A percentile compares a stretch with the other conserved stretches of the same genome.
These are phyloP conservation scores for Exophiala calicioides DNA, from an alignment of 2,329 filamentous ascomycete species.

Conservation along the genomic window DNA sequence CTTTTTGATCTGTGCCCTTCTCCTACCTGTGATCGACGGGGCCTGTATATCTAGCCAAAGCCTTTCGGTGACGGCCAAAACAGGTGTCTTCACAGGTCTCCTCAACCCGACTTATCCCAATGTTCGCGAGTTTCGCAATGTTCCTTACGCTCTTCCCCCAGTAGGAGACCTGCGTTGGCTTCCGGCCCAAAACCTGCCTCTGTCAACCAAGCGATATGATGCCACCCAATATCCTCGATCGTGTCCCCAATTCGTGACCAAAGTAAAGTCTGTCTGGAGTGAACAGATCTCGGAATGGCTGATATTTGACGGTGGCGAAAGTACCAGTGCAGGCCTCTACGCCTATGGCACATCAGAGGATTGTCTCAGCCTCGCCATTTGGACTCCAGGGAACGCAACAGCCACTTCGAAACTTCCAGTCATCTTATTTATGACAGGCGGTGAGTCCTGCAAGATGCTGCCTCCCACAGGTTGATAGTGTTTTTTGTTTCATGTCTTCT, in stretches of 20 bases:
- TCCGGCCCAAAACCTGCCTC: slow-evolving; percentile 32
- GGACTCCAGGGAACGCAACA: slow-evolving; percentile 39
- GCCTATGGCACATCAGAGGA: slow-evolving; percentile 41
- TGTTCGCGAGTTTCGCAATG: slow-evolving; percentile 40
- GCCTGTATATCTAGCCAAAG: too few species aligned
- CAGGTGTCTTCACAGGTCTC: slow-evolving; percentile 35
- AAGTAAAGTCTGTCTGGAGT: slow-evolving; percentile 6
- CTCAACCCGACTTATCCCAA: slow-evolving; percentile 38
- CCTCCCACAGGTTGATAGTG: too few species aligned
- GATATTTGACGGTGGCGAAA: slow-evolving; percentile 5
- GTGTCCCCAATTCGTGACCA: slow-evolving; percentile 36
- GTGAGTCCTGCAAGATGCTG: too few species aligned
- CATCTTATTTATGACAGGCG: slow-evolving; percentile 28
- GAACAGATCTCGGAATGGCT: slow-evolving; percentile 1
- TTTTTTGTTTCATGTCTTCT: too few species aligned
- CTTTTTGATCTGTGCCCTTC: too few species aligned
- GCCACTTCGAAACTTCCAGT: slow-evolving; percentile 24
- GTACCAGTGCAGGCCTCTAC: slow-evolving; percentile 1
- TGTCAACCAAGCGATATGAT: slow-evolving; percentile 31
- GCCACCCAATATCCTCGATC: slow-evolving; percentile 34
- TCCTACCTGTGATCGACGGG: too few species aligned
- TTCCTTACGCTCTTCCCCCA: slow-evolving; percentile 42
- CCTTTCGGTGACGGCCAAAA: slow-evolving; percentile 7
- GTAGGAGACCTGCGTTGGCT: slow-evolving; percentile 37
- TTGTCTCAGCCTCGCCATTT: slow-evolving; percentile 47